Conservation (phyloP, 441 rosid genomes). For the Gossypium trilobum region DNA sequence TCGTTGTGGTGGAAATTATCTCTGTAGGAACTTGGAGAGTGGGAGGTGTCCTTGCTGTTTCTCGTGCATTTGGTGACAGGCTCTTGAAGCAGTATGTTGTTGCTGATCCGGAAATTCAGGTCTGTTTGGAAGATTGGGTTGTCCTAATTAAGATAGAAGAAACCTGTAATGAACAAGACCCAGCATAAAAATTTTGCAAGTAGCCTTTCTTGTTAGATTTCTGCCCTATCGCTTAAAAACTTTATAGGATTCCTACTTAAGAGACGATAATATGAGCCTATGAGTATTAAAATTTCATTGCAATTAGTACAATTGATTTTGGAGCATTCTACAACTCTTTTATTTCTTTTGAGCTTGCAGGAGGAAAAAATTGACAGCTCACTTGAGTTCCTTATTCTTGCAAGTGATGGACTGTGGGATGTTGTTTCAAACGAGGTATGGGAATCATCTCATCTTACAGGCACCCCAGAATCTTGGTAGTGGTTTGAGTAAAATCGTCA, state of each 20-base stretch:
- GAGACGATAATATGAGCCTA: not conserved
- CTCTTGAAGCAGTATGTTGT: slow-evolving; percentile 94
- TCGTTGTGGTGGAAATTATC: slow-evolving; percentile 11
- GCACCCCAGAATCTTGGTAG: not conserved
- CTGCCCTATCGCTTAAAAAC: too few species aligned
- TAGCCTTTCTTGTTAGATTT: not conserved
- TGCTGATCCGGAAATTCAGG: slow-evolving; percentile 99
- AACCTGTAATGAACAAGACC: not conserved
- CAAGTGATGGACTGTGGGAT: slow-evolving; percentile 98
- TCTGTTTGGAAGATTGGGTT: slow-evolving; percentile 17
- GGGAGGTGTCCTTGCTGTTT: slow-evolving; percentile 97
- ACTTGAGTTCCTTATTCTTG: slow-evolving; percentile 92
- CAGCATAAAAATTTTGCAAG: not conserved
- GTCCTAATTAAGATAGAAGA: not conserved
- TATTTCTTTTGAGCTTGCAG: slow-evolving; percentile 34
- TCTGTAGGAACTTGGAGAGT: slow-evolving; percentile 92
- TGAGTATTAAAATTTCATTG: not conserved
- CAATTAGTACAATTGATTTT: not conserved
- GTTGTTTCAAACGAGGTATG: slow-evolving; percentile 89
- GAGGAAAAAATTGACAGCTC: slow-evolving; percentile 83
- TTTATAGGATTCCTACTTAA: not conserved
- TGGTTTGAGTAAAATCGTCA: not conserved
- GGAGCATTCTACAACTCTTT: not conserved
- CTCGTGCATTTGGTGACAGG: slow-evolving; percentile 98
- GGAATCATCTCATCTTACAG: not conserved